phyloP scores from a whole-genome alignment of 2,329 filamentous ascomycete species.

The Botrytis galanthina region DNA sequence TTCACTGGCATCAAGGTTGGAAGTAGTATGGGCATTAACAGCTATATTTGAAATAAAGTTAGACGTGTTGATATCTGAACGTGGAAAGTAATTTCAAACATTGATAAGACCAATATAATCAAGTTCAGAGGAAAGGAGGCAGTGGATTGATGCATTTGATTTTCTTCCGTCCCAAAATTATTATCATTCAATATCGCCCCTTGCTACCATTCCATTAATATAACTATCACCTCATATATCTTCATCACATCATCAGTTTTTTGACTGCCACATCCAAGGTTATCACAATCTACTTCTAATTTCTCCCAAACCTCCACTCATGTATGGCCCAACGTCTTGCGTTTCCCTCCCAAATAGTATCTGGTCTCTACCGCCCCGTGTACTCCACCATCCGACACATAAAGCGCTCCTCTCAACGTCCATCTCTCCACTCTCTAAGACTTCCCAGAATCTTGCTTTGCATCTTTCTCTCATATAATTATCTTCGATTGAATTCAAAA shows the following conservation, averaged over 20 bases:
- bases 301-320: slow-evolving; percentile 36
- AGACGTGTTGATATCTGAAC: background rate
- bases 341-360: slow-evolving; percentile 30
- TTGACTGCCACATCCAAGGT: background rate
- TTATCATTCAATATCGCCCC: background rate
- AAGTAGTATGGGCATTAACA: background rate
- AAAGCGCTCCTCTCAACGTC: slow-evolving; percentile 64
- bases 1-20: background rate
- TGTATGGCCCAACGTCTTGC: slow-evolving; percentile 29
- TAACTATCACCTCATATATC: background rate
- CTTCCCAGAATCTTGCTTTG: slow-evolving; percentile 64
- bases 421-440: slow-evolving; percentile 64
- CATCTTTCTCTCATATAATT: slow-evolving; percentile 54
- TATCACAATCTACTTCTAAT: slow-evolving; percentile 32
- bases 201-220: background rate
- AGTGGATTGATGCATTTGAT: background rate
- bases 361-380: slow-evolving; percentile 43
- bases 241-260: slow-evolving; percentile 1
- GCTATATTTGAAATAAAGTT: too few relatives aligned
- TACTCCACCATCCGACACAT: slow-evolving; percentile 67
- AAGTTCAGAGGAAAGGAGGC: background rate
- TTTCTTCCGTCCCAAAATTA: background rate
- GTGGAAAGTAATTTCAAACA: background rate
- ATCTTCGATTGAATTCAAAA: slow-evolving; percentile 57
- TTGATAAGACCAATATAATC: background rate